phyloP scores from a whole-genome alignment of 768 basidiomycete species.

The Auricularia sp. region DNA sequence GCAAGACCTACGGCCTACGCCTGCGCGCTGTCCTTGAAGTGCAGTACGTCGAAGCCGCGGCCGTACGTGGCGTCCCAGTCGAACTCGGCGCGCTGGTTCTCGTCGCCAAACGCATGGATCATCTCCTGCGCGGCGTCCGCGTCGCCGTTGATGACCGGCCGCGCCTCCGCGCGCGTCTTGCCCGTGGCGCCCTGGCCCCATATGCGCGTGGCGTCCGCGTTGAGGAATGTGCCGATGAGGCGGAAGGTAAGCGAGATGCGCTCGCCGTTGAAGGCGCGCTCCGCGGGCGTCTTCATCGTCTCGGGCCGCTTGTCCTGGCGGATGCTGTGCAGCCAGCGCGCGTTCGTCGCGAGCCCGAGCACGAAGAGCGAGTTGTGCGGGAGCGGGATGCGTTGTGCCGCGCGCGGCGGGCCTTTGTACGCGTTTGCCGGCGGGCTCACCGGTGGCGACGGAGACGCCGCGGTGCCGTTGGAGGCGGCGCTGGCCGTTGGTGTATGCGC shows the following conservation, averaged over 20 bases:
- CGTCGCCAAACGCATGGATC: constrained; percentile 57
- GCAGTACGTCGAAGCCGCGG: constrained; percentile 57
- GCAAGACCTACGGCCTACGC: background rate
- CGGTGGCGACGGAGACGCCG: background rate
- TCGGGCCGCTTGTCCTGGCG: constrained; percentile 62
- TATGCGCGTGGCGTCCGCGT: constrained; percentile 37
- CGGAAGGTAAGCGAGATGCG: constrained; percentile 76
- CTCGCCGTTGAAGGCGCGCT: constrained; percentile 45
- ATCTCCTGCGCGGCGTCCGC: constrained; percentile 36
- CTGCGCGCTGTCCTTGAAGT: constrained; percentile 25
- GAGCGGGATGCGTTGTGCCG: constrained; percentile 55
- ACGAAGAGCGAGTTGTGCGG: constrained; percentile 80
- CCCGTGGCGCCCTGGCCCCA: constrained; percentile 65
- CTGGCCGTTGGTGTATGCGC: background rate
- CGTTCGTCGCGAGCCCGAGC: constrained; percentile 63
- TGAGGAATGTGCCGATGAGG: constrained; percentile 64
- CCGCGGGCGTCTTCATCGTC: constrained; percentile 40
- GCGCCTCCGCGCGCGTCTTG: constrained; percentile 46
- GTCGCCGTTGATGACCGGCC: constrained; percentile 42
- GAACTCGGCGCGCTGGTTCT: constrained; percentile 61
- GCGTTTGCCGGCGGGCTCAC: background rate
- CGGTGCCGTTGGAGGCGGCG: background rate
- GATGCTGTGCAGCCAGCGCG: constrained; percentile 67
- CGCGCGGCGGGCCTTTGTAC: constrained; percentile 3
- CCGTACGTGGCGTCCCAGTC: constrained; percentile 63